phyloP scores from a whole-genome alignment of 352 stramenopile species.

The Pythium monospermum region DNA sequence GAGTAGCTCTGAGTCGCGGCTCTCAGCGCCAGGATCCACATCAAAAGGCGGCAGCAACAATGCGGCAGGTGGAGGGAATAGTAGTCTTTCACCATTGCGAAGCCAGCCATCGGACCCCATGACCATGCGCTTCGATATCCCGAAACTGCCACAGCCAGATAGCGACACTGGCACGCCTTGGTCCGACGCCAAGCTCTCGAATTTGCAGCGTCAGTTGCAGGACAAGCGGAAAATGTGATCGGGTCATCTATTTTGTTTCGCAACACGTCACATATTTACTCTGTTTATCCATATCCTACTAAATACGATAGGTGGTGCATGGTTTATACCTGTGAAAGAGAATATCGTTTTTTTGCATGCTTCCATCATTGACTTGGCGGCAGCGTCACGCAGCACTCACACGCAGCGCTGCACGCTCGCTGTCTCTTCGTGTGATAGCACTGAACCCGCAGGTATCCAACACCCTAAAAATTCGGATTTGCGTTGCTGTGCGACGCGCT shows the following conservation, averaged over 20 bases:
- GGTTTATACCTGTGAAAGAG: slow-evolving; percentile 7
- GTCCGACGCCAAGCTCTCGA: slow-evolving; percentile 65
- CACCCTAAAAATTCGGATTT: too few species aligned
- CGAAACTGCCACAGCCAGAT: slow-evolving; percentile 67
- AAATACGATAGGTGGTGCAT: neutral
- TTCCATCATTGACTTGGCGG: slow-evolving; percentile 10
- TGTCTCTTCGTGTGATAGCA: too few species aligned
- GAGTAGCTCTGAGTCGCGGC: slow-evolving; percentile 48
- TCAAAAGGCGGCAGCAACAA: slow-evolving; percentile 26
- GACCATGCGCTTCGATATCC: slow-evolving; percentile 56
- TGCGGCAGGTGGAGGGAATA: neutral
- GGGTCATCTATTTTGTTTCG: too few species aligned
- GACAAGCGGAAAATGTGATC: slow-evolving; percentile 27
- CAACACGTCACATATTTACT: neutral
- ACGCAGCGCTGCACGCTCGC: too few species aligned
- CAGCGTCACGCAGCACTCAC: too few species aligned
- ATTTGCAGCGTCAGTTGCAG: slow-evolving; percentile 36
- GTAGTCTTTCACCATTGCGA: slow-evolving; percentile 8
- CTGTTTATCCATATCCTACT: neutral
- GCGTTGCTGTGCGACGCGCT: too few species aligned
- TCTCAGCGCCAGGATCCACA: slow-evolving; percentile 20
- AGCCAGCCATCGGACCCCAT: slow-evolving; percentile 7
- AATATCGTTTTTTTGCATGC: slow-evolving; percentile 13
- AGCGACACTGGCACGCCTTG: slow-evolving; percentile 54
- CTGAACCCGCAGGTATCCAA: too few species aligned